phyloP scores from a whole-genome alignment of 129 eudicot genomes.

The Helianthus annuus region HanXRQr2.0-SUNRISE NC_035442.2:161225189-161225688 shows the following conservation, averaged over 20 bases:
- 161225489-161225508: too few relatives aligned
- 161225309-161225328: neutral
- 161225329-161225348: constrained; percentile 3
- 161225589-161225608: constrained; percentile 24
- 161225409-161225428: constrained; percentile 2
- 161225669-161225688: too few relatives aligned
- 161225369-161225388: constrained; percentile 16
- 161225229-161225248: too few relatives aligned
- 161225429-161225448: constrained; percentile 41
- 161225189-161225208: constrained; percentile 44
- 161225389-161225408: constrained; percentile 18
- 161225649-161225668: too few relatives aligned
- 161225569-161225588: constrained; percentile 23
- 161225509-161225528: neutral
- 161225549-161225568: constrained; percentile 16
- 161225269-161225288: constrained; percentile 39
- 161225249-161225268: constrained; percentile 34
- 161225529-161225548: neutral
- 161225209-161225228: constrained; percentile 53
- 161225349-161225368: neutral
- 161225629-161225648: too few relatives aligned
- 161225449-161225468: too few relatives aligned
- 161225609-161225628: constrained; percentile 26
- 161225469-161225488: too few relatives aligned
- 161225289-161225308: constrained; percentile 41